Base-by-base conservation (phyloP, 331 rosid genomes). In the Acacia pycnantha region DNA sequence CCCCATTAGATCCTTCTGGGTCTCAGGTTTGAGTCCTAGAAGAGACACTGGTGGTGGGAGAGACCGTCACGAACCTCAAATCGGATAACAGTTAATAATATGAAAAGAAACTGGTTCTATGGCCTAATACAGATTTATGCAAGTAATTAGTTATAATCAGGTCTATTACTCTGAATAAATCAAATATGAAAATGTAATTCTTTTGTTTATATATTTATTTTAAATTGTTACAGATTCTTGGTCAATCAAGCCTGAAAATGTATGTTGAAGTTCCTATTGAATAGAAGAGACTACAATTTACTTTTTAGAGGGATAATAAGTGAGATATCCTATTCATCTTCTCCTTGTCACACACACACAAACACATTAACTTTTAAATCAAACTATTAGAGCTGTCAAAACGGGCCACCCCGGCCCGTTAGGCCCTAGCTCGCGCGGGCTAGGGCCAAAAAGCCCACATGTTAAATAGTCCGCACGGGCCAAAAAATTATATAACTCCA, bases 201-300 rank as follows among this genome's bases (percentile, higher is more conserved):
- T 18, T 53, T 53, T 50, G 8, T 53, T 53, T 53, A 6, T 6
- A 8, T 54, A n/a, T 54, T 21, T 19, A 19, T 19, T 54, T 54
- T 54, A 7, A 24, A 73, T 80, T 87, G 77, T 71, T 65, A 35
- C 94, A 95, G 98, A 89, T 92, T 87, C 84, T 95, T 67, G 87
- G 92, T 51, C 85, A 85, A 66, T 86, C 89, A 50, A 85, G 82
- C 79, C 82, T 90, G 26, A 93, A 89, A 86, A 87, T 95, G 97
- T 91, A 90, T 79, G 97, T 93, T 50, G 97, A 92, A 84, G 91
- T 93, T 76, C 97, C 93, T 68, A 83, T 92, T 40, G 98, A 93
- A 82, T 95, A 77, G 82, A 70, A 61, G 44, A 12, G 53, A 75
- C 59, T 54, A 69, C 56, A 70, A 27, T 58, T 74, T 83, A 73